Evolutionary conservation across 2,329 filamentous ascomycete genomes (phyloP).

Genomic region (Arthrobotrys conoides): DNA sequence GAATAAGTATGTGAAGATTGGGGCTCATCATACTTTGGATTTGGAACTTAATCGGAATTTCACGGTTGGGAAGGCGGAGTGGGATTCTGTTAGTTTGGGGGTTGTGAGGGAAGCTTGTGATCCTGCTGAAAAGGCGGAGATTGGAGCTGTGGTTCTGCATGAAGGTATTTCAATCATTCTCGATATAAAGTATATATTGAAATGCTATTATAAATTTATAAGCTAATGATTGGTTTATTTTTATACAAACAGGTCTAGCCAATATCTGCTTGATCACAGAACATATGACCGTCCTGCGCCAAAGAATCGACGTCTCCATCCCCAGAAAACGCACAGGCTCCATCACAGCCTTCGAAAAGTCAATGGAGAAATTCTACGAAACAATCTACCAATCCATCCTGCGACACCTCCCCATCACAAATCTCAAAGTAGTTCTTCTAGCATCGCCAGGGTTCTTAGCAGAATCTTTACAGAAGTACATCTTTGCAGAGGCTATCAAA

Average conservation of each 20-base stretch:
- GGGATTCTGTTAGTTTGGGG: slow-evolving; percentile 89
- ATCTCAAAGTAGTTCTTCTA: slow-evolving; percentile 80
- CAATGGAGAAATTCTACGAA: slow-evolving; percentile 82
- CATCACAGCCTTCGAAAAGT: slow-evolving; percentile 70
- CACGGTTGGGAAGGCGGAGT: slow-evolving; percentile 85
- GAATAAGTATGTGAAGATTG: slow-evolving; percentile 77
- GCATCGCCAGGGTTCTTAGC: slow-evolving; percentile 93
- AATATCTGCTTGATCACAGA: slow-evolving; percentile 88
- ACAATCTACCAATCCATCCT: slow-evolving; percentile 81
- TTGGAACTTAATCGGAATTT: slow-evolving; percentile 90
- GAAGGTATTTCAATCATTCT: slow-evolving; percentile 73
- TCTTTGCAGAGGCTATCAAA: slow-evolving; percentile 74
- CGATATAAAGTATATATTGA: too few relatives aligned
- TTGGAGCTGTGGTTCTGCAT: slow-evolving; percentile 94
- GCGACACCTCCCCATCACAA: slow-evolving; percentile 81
- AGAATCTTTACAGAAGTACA: slow-evolving; percentile 81
- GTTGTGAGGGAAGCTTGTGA: slow-evolving; percentile 84
- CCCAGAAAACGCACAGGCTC: slow-evolving; percentile 76
- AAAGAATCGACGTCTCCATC: slow-evolving; percentile 77
- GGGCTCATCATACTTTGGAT: slow-evolving; percentile 80
- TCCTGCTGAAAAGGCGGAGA: slow-evolving; percentile 82
- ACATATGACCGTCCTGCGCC: slow-evolving; percentile 81
- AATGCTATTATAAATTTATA: neutral
- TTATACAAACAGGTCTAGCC: slow-evolving; percentile 70
- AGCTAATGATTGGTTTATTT: neutral